phyloP scores from a whole-genome alignment of 106 monocot species.

The Dactylorhiza incarnata region DNA sequence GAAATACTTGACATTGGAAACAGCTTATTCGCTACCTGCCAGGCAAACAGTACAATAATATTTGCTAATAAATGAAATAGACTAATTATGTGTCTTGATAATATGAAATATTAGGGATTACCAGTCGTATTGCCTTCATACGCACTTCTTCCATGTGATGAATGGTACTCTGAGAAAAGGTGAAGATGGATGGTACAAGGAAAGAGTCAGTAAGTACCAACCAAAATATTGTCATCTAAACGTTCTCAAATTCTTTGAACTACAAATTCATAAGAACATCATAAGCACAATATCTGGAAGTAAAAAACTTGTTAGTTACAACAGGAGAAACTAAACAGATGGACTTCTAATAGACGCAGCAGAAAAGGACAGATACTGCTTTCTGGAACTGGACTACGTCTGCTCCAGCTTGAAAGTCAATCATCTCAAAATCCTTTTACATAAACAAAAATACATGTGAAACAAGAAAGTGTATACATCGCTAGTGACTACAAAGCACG shows the following conservation, averaged over 20 bases:
- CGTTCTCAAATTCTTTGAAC: background rate
- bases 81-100: background rate
- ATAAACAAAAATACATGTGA: background rate
- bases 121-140: conserved; percentile 98
- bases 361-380: background rate
- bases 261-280: background rate
- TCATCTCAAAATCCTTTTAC: background rate
- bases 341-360: background rate
- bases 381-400: background rate
- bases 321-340: background rate
- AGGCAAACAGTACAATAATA: conserved; percentile 6
- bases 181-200: background rate
- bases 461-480: background rate
- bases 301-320: background rate
- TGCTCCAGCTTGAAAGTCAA: background rate
- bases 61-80: background rate
- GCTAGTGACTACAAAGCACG: background rate
- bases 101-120: conserved; percentile 16
- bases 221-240: background rate
- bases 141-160: conserved; percentile 86
- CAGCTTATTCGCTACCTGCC: conserved; percentile 93
- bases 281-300: too few relatives aligned
- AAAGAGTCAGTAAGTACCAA: background rate
- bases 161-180: conserved; percentile 59
- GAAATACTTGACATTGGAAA: conserved; percentile 77